Evolutionary conservation across 164 flowering plant species (phyloP), one percentile per base, ranked within the genome.

Genomic region (Chimonanthus praecox): DNA sequence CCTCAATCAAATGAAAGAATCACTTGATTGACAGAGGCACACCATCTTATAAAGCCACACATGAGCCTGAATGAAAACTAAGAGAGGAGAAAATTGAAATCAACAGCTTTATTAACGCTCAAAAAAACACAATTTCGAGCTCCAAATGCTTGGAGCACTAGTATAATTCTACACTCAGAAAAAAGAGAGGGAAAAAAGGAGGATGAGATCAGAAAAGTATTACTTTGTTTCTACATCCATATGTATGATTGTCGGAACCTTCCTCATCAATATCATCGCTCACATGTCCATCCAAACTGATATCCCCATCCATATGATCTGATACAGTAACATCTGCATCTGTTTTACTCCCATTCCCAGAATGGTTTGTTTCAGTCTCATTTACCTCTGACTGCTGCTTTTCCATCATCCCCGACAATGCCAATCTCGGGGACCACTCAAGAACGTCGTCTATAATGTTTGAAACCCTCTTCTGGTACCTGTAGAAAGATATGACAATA

Each of bases 391-490:
- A 68, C 7, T 79, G 87, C 76, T 84, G 91, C 80, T 89, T 90
- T 72, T 92, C 97, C 98, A 91, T 90, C 92, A 92, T 88, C 58
- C n/a, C n/a, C 0, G 99, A 92, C 74, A 94, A 77, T 51, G 99
- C 98, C 79, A 94, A 75, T 48, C 79, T 85, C 5, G 99, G 99
- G 18, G 88, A 83, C 99, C 99, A 94, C 78, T 94, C 98, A 18
- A 94, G 89, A 67, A 94, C 98, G 80, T 94, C 99, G 72, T 94
- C 99, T 62, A 94, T 94, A 46, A 94, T 94, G 81, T 94, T 94
- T 2, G 94, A 94, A 65, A 94, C 90, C 67, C 97, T 87, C 82
- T 87, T 92, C 72, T 94, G 99, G 70, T 94, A 94, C 89, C 99
- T 94, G 94, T 65, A 84, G 49, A 67, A 58, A 43, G 21, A 13